phyloP scores from a whole-genome alignment of 2,329 filamentous ascomycete species.

The Exophiala alcalophila region DNA sequence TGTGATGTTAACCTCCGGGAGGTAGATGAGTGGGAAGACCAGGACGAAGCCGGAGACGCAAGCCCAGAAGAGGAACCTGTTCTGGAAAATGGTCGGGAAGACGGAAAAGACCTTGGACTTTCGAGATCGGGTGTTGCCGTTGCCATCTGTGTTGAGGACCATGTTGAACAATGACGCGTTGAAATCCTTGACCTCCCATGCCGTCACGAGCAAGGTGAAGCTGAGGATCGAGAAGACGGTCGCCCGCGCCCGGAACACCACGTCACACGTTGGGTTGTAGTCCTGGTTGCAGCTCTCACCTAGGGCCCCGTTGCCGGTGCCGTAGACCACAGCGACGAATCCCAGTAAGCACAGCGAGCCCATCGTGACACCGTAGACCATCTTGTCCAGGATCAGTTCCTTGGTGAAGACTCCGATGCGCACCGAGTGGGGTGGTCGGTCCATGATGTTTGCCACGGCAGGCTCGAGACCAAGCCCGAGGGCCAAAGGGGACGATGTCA shows the following conservation, averaged over 20 bases:
- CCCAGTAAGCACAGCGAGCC: slow-evolving; percentile 49
- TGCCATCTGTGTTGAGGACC: slow-evolving; percentile 47
- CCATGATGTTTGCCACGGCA: slow-evolving; percentile 54
- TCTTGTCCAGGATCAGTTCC: slow-evolving; percentile 54
- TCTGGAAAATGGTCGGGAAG: slow-evolving; percentile 64
- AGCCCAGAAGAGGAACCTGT: slow-evolving; percentile 68
- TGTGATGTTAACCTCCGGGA: slow-evolving; percentile 61
- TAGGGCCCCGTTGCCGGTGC: slow-evolving; percentile 48
- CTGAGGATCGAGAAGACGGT: slow-evolving; percentile 72
- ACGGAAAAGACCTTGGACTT: slow-evolving; percentile 55
- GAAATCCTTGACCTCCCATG: slow-evolving; percentile 76
- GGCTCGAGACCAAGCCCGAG: slow-evolving; percentile 60
- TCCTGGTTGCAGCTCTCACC: slow-evolving; percentile 54
- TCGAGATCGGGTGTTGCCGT: no score
- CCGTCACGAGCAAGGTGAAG: slow-evolving; percentile 70
- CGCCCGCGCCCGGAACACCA: slow-evolving; percentile 65
- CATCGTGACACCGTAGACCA: slow-evolving; percentile 54
- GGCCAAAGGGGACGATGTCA: slow-evolving; percentile 58
- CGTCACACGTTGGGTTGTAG: slow-evolving; percentile 49
- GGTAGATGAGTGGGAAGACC: slow-evolving; percentile 61
- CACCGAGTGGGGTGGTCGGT: slow-evolving; percentile 53
- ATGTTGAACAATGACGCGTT: slow-evolving; percentile 69
- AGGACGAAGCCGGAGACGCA: slow-evolving; percentile 55
- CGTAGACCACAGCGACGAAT: slow-evolving; percentile 54
- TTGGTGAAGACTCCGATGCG: slow-evolving; percentile 52